Conservation (phyloP, 768 basidiomycete species). For the Lentinula edodes region DNA sequence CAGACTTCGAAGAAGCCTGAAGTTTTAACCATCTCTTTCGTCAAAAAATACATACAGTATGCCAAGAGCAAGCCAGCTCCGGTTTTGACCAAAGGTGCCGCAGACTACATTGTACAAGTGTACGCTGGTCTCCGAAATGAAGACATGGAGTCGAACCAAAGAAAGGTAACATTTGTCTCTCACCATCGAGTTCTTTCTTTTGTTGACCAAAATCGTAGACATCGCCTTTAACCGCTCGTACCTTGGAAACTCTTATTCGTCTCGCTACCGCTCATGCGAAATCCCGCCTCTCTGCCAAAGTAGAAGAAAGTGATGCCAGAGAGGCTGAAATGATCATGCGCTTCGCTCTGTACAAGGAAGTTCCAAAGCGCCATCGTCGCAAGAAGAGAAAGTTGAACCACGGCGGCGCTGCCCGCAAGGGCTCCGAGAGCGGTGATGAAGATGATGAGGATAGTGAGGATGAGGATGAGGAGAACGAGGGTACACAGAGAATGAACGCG, state of each 20-base stretch:
- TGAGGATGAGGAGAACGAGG: conserved; percentile 41
- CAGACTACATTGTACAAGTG: conserved; percentile 88
- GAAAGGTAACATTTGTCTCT: conserved; percentile 49
- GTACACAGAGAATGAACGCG: conserved; percentile 44
- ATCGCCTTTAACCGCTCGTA: conserved; percentile 95
- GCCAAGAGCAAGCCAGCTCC: conserved; percentile 88
- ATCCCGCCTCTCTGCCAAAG: conserved; percentile 79
- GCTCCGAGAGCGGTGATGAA: conserved; percentile 46
- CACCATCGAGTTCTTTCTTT: neutral
- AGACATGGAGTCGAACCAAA: conserved; percentile 82
- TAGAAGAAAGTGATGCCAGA: conserved; percentile 79
- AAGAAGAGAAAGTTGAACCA: conserved; percentile 87
- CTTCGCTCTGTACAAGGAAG: conserved; percentile 97
- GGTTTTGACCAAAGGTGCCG: conserved; percentile 85
- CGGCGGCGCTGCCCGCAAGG: conserved; percentile 49
- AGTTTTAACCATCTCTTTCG: conserved; percentile 86
- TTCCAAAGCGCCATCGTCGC: conserved; percentile 71
- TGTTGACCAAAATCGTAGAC: conserved; percentile 48
- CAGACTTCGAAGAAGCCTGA: conserved; percentile 56
- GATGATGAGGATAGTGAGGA: conserved; percentile 45
- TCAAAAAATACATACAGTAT: conserved; percentile 99
- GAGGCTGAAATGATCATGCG: conserved; percentile 94
- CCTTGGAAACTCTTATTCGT: conserved; percentile 97
- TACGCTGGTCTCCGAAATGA: conserved; percentile 92
- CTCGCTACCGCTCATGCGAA: conserved; percentile 98